Conservation (phyloP, 1,284 basidiomycete genomes). For the Moesziomyces aphidis region DNA sequence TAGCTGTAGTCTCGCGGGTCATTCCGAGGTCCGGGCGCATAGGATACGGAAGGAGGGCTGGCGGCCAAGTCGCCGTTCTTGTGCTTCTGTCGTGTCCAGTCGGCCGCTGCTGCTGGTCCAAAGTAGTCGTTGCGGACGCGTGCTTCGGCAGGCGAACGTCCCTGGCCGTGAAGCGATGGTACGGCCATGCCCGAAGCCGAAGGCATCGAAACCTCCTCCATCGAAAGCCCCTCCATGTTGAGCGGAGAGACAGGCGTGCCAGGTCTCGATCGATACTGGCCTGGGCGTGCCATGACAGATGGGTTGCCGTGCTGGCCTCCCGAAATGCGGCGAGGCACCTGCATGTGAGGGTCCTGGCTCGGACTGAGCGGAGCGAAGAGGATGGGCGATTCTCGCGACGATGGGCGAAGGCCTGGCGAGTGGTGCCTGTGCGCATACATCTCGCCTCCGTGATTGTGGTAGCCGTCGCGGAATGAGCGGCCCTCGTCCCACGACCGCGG, state of each 20-base stretch:
- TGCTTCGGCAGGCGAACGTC: slow-evolving; percentile 26
- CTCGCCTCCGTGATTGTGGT: slow-evolving; percentile 11
- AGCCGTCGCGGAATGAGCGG: slow-evolving; percentile 11
- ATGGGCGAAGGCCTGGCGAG: slow-evolving; percentile 15
- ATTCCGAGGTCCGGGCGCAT: slow-evolving; percentile 6
- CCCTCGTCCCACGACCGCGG: slow-evolving; percentile 35
- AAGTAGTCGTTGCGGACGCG: slow-evolving; percentile 43
- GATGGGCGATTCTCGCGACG: slow-evolving; percentile 38
- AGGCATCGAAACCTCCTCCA: slow-evolving; percentile 38
- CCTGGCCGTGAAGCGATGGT: slow-evolving; percentile 11
- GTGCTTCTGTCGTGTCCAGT: slow-evolving; percentile 19
- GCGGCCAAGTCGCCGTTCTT: slow-evolving; percentile 8
- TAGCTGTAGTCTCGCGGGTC: slow-evolving; percentile 18
- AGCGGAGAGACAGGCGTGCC: slow-evolving; percentile 52
- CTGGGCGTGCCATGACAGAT: slow-evolving; percentile 12
- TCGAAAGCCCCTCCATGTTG: slow-evolving; percentile 46
- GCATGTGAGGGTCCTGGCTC: slow-evolving; percentile 17
- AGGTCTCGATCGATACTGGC: slow-evolving; percentile 29
- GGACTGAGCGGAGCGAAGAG: slow-evolving; percentile 49
- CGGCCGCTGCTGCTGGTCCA: slow-evolving; percentile 12
- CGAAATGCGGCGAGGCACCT: slow-evolving; percentile 1
- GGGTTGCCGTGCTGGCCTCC: slow-evolving; percentile 9
- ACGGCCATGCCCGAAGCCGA: slow-evolving; percentile 39
- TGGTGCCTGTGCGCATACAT: slow-evolving; percentile 2
- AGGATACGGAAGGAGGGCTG: slow-evolving; percentile 14